Evolutionary conservation across 148 eudicot species (phyloP).

Genomic region (Chenopodium suecicum): DNA sequence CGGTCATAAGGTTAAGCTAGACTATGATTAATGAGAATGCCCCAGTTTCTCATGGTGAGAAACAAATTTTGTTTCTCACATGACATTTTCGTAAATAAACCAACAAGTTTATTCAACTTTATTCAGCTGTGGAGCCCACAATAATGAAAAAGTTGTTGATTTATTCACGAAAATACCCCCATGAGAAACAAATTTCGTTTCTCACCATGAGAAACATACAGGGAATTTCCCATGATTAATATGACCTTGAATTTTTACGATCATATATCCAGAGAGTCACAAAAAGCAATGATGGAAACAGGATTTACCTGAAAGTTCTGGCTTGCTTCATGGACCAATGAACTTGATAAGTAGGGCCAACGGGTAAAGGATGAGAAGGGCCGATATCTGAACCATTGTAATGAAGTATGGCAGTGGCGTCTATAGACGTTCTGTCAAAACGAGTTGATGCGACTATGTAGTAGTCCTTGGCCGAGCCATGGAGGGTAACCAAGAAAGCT

Average conservation of each 20-base stretch:
- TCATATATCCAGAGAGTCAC: too few species aligned
- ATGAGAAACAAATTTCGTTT: too few species aligned
- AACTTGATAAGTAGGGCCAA: slow-evolving; percentile 65
- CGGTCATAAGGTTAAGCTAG: neutral
- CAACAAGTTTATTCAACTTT: too few species aligned
- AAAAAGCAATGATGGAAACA: neutral
- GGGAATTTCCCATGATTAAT: too few species aligned
- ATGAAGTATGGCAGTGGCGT: slow-evolving; percentile 49
- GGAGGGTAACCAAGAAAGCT: slow-evolving; percentile 58
- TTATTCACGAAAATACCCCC: too few species aligned
- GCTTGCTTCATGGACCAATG: slow-evolving; percentile 96
- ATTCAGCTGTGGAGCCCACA: too few species aligned
- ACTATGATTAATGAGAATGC: too few species aligned
- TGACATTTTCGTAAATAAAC: too few species aligned
- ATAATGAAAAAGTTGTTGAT: too few species aligned
- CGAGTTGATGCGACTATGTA: slow-evolving; percentile 73
- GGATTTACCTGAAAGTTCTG: slow-evolving; percentile 61
- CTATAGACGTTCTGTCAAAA: slow-evolving; percentile 47
- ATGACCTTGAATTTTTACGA: neutral
- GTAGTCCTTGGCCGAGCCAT: slow-evolving; percentile 48
- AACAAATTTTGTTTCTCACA: too few species aligned
- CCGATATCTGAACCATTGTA: slow-evolving; percentile 46
- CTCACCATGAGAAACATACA: too few species aligned
- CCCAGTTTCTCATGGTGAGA: too few species aligned
- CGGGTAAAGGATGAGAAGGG: slow-evolving; percentile 51